Evolutionary conservation across 371 early-diverging fungal species (phyloP), one percentile per base, ranked within the genome.

Genomic region (Saksenaea vasiformis): DNA sequence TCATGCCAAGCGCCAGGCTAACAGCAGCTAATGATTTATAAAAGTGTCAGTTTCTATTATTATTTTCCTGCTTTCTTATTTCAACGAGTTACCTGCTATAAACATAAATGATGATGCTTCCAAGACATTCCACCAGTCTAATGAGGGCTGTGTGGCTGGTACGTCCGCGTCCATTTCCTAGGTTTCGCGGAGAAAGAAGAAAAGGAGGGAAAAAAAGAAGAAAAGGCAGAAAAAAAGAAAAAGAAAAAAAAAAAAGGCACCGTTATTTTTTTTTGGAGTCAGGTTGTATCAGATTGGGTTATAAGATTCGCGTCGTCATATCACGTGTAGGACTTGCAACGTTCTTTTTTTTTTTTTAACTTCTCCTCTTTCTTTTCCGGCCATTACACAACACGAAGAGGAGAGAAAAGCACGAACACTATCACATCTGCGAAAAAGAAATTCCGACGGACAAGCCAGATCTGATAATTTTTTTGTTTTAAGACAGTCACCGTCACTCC

Each of bases 81-180:
- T 44, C 14, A 51, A 13, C 10, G 8, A 26, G 10, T 10, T 73
- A 79, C 80, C 80, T 60, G 80, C 77, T 28, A 79, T 39, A 2
- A 79, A 26, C 9, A 79, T 66, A 64, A 74, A 74, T 0, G 65
- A 61, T 3, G 77, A 76, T 27, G 80, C 71, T 59, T 73, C 72
- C 5, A 58, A 39, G 2, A 79, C 80, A 69, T 79, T 70, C 71
- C 70, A 71, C 77, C 80, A 76, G 31, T 67, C 61, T 36, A 79
- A 67, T 8, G 58, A 61, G 4, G 68, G 53, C 54, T 67, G 66
- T 19, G 31, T 31, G 31, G 43, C 35, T 56, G 55, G 61, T 58
- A 61, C 35, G 31, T 38, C 37, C 13, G 60, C 60, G 19, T 35
- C 51, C 51, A 34, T 43, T 28, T 60, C 43, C 19, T 28, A 56